Evolutionary conservation across 2,329 filamentous ascomycete genomes (phyloP).

Genomic region (Niveomyces coronatus): DNA sequence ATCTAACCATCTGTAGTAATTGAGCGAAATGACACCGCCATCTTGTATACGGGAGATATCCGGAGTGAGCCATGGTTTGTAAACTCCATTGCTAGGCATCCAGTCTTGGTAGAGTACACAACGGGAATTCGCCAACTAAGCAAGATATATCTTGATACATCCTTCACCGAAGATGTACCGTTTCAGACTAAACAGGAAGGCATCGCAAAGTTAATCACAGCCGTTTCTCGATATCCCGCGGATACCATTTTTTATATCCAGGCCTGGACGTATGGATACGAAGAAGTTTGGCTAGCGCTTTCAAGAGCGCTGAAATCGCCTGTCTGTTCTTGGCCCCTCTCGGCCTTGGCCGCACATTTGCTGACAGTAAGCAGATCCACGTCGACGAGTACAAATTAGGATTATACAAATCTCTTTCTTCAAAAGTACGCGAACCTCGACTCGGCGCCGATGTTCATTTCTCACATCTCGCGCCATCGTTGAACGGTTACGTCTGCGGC

Average conservation of each 20-base stretch:
- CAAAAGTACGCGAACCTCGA: conserved; percentile 30
- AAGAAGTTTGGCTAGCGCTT: conserved; percentile 82
- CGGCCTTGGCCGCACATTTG: not conserved
- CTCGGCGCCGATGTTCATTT: conserved; percentile 32
- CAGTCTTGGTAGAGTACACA: conserved; percentile 64
- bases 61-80: conserved; percentile 83
- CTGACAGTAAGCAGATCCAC: conserved; percentile 49
- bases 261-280: conserved; percentile 83
- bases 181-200: conserved; percentile 64
- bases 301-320: conserved; percentile 57
- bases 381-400: conserved; percentile 70
- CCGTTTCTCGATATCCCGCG: conserved; percentile 56
- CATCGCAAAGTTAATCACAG: conserved; percentile 59
- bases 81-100: conserved; percentile 59
- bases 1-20: conserved; percentile 43
- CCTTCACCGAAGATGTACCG: conserved; percentile 42
- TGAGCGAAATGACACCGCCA: conserved; percentile 58
- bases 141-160: conserved; percentile 83
- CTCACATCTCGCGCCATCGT: conserved; percentile 50
- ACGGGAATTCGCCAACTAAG: conserved; percentile 57
- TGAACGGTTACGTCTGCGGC: conserved; percentile 66
- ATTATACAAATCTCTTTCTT: conserved; percentile 55
- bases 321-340: conserved; percentile 26
- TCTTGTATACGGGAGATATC: conserved; percentile 85
- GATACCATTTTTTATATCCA: conserved; percentile 77